Percentiles rank a stretch among this genome's conserved stretches.
phyloP scores from a whole-genome alignment of 2,329 filamentous ascomycete species.

The Venturia effusa region DNA sequence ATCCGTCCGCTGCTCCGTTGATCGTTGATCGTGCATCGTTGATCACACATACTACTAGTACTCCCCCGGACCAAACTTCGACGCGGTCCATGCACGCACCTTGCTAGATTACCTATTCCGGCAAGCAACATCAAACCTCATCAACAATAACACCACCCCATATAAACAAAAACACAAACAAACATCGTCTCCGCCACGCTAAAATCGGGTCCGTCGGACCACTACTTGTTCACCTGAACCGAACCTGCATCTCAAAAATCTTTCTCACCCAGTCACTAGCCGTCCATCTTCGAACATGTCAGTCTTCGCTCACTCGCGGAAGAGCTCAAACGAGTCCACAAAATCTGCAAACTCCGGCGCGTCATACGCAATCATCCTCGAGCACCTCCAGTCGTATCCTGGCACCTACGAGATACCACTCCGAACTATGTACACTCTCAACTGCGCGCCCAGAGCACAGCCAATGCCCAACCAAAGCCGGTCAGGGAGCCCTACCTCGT shows the following conservation, averaged over 20 bases:
- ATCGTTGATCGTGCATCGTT: no score
- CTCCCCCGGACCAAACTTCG: background rate
- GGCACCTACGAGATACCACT: conserved; percentile 55
- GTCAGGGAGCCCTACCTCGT: conserved; percentile 24
- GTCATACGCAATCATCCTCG: conserved; percentile 25
- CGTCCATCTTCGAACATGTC: background rate
- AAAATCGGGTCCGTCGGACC: background rate
- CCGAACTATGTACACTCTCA: conserved; percentile 57
- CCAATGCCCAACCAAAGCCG: conserved; percentile 26
- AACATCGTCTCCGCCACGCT: background rate
- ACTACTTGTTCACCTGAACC: background rate
- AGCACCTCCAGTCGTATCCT: conserved; percentile 46
- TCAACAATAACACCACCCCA: background rate
- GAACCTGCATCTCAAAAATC: background rate
- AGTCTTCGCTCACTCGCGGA: conserved; percentile 25
- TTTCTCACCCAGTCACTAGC: background rate
- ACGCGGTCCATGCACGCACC: background rate
- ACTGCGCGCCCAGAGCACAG: conserved; percentile 44
- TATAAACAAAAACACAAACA: conserved; percentile 5
- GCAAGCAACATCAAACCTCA: background rate
- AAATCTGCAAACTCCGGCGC: conserved; percentile 17
- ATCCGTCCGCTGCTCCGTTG: conserved; percentile 14
- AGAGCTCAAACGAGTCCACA: conserved; percentile 24
- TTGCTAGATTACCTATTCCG: conserved; percentile 1
- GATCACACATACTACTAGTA: no score